These are phyloP conservation scores for Pontederia crassipes DNA, from an alignment of 176 grass and related monocot species.

Conservation along the genomic window DNA sequence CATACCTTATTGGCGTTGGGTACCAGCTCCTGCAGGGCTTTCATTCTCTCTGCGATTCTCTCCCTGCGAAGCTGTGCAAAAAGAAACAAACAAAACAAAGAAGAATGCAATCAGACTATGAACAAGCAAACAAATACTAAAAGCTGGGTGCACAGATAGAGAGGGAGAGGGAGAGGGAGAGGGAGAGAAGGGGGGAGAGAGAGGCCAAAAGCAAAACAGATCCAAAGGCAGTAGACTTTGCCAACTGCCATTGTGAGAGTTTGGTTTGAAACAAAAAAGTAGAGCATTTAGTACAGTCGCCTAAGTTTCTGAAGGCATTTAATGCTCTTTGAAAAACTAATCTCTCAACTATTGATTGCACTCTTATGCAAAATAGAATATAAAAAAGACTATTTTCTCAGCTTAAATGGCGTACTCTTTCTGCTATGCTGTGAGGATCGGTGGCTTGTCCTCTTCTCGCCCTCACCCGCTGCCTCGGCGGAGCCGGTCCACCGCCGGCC, in stretches of 20 bases:
- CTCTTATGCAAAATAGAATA: slow-evolving; percentile 2
- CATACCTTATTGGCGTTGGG: slow-evolving; percentile 83
- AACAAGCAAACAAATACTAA: slow-evolving; percentile 14
- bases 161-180: slow-evolving; percentile 1
- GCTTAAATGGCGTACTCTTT: slow-evolving; percentile 48
- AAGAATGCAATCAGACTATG: neutral
- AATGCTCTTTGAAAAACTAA: neutral
- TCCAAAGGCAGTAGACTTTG: neutral
- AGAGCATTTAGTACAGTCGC: slow-evolving; percentile 18
- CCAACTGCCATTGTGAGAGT: neutral
- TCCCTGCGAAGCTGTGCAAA: slow-evolving; percentile 72
- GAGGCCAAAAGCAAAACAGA: neutral
- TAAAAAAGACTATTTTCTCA: neutral
- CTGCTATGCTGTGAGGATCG: slow-evolving; percentile 30
- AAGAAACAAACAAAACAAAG: neutral
- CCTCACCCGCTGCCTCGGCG: slow-evolving; percentile 20
- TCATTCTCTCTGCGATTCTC: slow-evolving; percentile 98
- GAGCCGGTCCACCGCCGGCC: slow-evolving; percentile 7
- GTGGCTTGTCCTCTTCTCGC: slow-evolving; percentile 24
- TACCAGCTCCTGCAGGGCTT: slow-evolving; percentile 84
- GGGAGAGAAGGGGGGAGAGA: neutral
- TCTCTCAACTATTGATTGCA: neutral
- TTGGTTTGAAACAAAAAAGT: no score
- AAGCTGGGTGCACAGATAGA: slow-evolving; percentile 4
- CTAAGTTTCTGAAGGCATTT: slow-evolving; percentile 5